These are phyloP conservation scores for Pseudonitzschia multistriata DNA, from an alignment of 108 stramenopile genomes.

Conservation along the genomic window DNA sequence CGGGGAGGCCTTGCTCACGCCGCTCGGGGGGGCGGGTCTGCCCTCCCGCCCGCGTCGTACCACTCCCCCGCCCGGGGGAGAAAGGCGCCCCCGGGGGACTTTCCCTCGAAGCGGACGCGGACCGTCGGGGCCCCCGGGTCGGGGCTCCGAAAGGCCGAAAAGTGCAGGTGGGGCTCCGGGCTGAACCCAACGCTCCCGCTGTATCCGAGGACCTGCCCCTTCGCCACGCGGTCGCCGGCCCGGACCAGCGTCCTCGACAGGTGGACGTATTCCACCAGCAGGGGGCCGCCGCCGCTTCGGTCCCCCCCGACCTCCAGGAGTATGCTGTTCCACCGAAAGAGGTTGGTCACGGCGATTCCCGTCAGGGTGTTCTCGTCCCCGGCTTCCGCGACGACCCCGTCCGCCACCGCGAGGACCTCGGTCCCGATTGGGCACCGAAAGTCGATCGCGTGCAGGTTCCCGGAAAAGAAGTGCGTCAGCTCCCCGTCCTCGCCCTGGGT, in stretches of 20 bases:
- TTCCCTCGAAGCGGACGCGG: conserved; percentile 44
- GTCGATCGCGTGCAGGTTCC: conserved; percentile 84
- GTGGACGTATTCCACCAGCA: conserved; percentile 86
- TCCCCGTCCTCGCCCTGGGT: conserved; percentile 81
- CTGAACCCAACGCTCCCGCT: conserved; percentile 81
- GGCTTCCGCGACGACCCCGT: conserved; percentile 66
- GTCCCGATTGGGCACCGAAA: conserved; percentile 85
- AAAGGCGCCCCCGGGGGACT: conserved; percentile 11
- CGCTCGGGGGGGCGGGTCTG: neutral
- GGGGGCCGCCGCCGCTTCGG: conserved; percentile 25
- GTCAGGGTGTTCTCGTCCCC: conserved; percentile 51
- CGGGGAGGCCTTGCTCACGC: neutral
- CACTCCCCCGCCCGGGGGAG: conserved; percentile 45
- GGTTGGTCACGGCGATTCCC: conserved; percentile 80
- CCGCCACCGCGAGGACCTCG: conserved; percentile 63
- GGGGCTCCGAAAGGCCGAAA: conserved; percentile 66
- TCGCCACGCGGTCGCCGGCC: conserved; percentile 59
- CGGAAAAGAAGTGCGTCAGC: conserved; percentile 85
- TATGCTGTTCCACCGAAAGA: conserved; percentile 85
- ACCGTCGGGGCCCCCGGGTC: conserved; percentile 61
- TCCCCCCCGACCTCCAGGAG: conserved; percentile 18
- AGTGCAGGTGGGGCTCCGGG: conserved; percentile 83
- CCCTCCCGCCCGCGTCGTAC: conserved; percentile 39
- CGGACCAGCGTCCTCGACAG: conserved; percentile 63
- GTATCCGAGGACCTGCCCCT: conserved; percentile 65